Evolutionary conservation across 2,329 filamentous ascomycete species (phyloP), one percentile per base, ranked within the genome.

Genomic region (Xylaria sp.): DNA sequence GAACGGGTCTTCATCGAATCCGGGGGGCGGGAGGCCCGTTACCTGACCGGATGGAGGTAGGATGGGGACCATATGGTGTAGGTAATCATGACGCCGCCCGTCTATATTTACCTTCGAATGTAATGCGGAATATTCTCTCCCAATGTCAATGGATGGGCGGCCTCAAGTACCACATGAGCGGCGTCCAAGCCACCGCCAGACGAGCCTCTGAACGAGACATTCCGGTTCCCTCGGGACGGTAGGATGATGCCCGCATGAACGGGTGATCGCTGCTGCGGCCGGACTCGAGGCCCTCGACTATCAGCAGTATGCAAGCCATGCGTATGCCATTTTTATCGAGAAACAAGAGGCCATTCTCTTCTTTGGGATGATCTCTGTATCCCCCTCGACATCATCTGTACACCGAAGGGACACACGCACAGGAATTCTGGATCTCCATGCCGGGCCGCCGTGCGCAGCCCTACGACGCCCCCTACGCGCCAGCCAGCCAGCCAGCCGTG

Each of bases 401-500:
- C 74, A 78, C 18, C 80, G 68, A 58, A n/a, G 76, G 69, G 2
- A 85, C 68, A 62, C 83, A 83, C 0, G 84, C 0, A 82, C 67
- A n/a, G n/a, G n/a, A n/a, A n/a, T n/a, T n/a, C n/a, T n/a, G n/a
- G 0, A 79, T 83, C 56, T 69, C 74, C 69, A 84, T 75, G 0
- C 81, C 81, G 4, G 74, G 68, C 1, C 62, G 61, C 60, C 75
- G 75, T 13, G 78, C 82, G 78, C 82, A 1, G 74, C 80, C 16
- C 77, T 68, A 19, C 79, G 48, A n/a, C n/a, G n/a, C n/a, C n/a
- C n/a, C n/a, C n/a, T n/a, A n/a, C n/a, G n/a, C n/a, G n/a, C n/a
- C n/a, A n/a, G n/a, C n/a, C n/a, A n/a, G 63, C 84, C 82, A 61
- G n/a, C n/a, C 80, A 83, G 2, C 78, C 77, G 70, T 84, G 80